Evolutionary conservation across 2,329 filamentous ascomycete species (phyloP).

Genomic region (Aspergillus spinulosporus): DNA sequence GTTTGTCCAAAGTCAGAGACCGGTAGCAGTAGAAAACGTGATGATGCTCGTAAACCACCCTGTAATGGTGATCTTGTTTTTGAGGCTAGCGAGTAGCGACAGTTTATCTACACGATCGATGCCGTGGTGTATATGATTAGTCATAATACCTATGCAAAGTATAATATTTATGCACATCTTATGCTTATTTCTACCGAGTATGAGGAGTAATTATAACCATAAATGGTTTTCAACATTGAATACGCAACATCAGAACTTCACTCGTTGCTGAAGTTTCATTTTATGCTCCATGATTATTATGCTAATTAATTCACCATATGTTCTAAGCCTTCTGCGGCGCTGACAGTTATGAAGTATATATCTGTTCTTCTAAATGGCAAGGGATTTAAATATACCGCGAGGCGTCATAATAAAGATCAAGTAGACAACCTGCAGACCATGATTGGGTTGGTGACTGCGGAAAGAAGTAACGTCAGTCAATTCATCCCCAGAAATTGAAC

Average conservation of each 20-base stretch:
- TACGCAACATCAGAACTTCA: too few species aligned
- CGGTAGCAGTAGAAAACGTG: background rate
- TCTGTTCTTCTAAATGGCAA: background rate
- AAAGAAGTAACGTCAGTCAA: slow-evolving; percentile 17
- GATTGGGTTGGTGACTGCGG: slow-evolving; percentile 87
- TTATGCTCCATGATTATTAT: too few species aligned
- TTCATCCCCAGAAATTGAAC: background rate
- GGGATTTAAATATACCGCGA: slow-evolving; percentile 41
- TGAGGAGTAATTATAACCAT: too few species aligned
- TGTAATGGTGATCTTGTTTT: background rate
- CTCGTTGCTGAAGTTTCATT: background rate
- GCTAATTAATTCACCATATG: background rate
- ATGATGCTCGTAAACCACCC: background rate
- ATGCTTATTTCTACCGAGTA: background rate
- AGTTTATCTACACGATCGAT: slow-evolving; percentile 11
- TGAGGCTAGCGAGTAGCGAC: slow-evolving; percentile 10
- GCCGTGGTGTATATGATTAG: slow-evolving; percentile 18
- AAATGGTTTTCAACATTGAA: too few species aligned
- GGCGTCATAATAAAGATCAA: slow-evolving; percentile 95
- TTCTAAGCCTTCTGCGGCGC: background rate
- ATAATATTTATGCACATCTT: background rate
- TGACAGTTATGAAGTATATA: background rate
- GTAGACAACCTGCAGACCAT: slow-evolving; percentile 91
- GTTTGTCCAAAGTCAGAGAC: background rate
- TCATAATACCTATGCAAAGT: slow-evolving; percentile 12